Percentiles rank a stretch among this genome's conserved stretches.
phyloP scores from a whole-genome alignment of 441 rosid species.

The Adansonia madagascariensis region DNA sequence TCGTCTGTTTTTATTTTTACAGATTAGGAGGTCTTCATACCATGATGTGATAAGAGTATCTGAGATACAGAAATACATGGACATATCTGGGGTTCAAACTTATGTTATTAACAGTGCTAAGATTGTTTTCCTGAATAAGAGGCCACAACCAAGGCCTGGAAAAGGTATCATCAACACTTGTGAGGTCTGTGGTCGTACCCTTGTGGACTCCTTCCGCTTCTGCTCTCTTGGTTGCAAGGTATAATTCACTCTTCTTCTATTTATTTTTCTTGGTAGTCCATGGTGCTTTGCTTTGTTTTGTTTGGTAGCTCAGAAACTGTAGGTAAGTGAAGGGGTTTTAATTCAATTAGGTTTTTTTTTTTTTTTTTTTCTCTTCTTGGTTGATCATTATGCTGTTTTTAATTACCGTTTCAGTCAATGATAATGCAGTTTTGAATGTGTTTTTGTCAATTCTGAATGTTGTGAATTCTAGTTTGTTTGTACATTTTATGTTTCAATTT shows the following conservation, averaged over 20 bases:
- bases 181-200: conserved; percentile 91
- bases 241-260: neutral
- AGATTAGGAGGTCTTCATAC: conserved; percentile 97
- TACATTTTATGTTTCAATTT: neutral
- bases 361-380: neutral
- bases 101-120: conserved; percentile 95
- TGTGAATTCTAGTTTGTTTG: neutral
- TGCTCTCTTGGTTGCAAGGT: conserved; percentile 99
- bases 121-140: conserved; percentile 88
- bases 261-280: neutral
- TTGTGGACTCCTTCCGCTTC: conserved; percentile 86
- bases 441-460: neutral
- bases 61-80: conserved; percentile 84
- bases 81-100: conserved; percentile 82
- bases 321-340: neutral
- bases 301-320: conserved; percentile 32
- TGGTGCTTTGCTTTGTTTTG: neutral
- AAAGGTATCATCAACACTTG: conserved; percentile 95
- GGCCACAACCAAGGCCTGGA: conserved; percentile 95
- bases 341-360: neutral
- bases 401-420: neutral
- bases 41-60: conserved; percentile 95
- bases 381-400: neutral
- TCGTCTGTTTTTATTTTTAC: conserved; percentile 13
- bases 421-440: neutral